Evolutionary conservation across 1,284 basidiomycete species (phyloP).

Genomic region (Papiliotrema terrestris): DNA sequence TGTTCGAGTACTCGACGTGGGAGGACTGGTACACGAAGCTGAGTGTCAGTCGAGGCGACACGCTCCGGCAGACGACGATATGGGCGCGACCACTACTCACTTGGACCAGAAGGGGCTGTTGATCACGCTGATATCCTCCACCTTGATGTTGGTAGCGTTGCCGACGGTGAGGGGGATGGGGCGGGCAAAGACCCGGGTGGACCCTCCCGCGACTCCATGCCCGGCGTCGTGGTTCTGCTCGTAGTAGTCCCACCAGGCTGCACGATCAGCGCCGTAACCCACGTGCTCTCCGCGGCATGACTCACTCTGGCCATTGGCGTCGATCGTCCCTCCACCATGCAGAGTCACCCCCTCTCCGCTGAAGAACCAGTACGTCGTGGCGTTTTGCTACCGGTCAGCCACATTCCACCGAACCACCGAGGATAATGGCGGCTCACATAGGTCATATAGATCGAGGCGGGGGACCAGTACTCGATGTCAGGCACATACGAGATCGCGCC

Average conservation of each 20-base stretch:
- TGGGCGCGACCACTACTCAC: constrained; percentile 6
- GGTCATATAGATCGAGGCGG: constrained; percentile 42
- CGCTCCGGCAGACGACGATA: background rate
- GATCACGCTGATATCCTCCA: constrained; percentile 49
- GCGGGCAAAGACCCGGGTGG: constrained; percentile 55
- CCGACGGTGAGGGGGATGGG: constrained; percentile 61
- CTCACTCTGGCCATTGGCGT: constrained; percentile 52
- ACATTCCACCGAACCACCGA: background rate
- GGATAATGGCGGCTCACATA: constrained; percentile 51
- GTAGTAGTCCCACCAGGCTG: constrained; percentile 35
- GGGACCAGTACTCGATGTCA: constrained; percentile 55
- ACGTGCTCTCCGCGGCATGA: constrained; percentile 48
- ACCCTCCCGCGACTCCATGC: constrained; percentile 51
- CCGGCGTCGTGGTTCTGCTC: constrained; percentile 24
- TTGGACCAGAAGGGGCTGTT: constrained; percentile 38
- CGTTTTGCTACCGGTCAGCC: constrained; percentile 16
- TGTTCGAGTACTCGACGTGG: constrained; percentile 24
- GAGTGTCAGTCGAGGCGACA: constrained; percentile 1
- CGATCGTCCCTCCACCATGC: constrained; percentile 45
- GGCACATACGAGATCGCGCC: constrained; percentile 44
- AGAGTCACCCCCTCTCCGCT: constrained; percentile 59
- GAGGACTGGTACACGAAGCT: constrained; percentile 28
- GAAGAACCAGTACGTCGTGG: constrained; percentile 61
- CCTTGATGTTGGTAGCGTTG: constrained; percentile 57
- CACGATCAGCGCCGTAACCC: background rate